Base-by-base conservation (phyloP, 441 rosid species). In the Erodium chrysanthum region DNA sequence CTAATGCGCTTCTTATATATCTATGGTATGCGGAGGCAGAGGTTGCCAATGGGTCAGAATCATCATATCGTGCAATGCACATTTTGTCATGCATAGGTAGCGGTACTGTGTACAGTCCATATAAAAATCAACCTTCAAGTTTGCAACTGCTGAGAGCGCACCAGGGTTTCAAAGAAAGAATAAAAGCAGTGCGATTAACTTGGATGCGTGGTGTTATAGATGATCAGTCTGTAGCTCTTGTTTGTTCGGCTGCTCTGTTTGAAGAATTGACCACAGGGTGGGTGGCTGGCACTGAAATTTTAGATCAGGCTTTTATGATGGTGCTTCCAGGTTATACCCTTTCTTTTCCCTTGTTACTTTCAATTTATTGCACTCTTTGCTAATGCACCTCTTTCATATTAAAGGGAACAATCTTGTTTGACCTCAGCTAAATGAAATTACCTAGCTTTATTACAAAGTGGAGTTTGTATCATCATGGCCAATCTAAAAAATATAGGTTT, bases 1-100 rank as follows among this genome's bases (percentile, higher is more conserved):
- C 84, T 70, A 87, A 79, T 76, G 77, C 90, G 70, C 76, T 92
- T 37, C 82, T 89, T 66, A 77, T 91, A 74, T 85, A 84, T 78
- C 71, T 89, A 71, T 94, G 96, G 99, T 94, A 94, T 71, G 96
- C 96, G 0, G 90, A 91, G 83, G 81, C 81, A 6, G 99, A 94
- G 80, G 83, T 91, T 69, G 80, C 79, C 27, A 68, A 76, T 71
- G 69, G 64, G 68, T 67, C 50, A 62, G 94, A 89, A 72, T 82
- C 85, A 44, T 71, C 78, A 14, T 76, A 76, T 73, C 92, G 97
- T 15, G 90, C 88, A 44, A 44, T 87, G 73, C 91, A 91, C 73
- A 83, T 91, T 71, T 80, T 91, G 59, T 82, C 85, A 70, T 89
- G 88, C 83, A 79, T 91, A 44, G 97, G 96, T 78, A 87, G 90